Conservation (phyloP, 495 filamentous ascomycete species). For the Neurospora tetraspora region DNA sequence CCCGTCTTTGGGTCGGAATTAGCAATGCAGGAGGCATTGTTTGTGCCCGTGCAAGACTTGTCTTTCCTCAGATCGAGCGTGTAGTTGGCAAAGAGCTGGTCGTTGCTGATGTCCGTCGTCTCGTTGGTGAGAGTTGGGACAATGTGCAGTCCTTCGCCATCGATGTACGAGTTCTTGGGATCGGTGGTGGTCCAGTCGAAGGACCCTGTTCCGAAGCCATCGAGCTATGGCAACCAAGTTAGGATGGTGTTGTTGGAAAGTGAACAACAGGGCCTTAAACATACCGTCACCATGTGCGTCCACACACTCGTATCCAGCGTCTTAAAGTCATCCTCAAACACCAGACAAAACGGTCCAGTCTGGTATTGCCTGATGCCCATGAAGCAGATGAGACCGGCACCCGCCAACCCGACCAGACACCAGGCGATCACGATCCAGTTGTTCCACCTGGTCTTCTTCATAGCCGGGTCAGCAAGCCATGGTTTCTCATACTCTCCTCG, state of each 20-base stretch:
- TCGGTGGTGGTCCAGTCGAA: conserved; percentile 39
- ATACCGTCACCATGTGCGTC: conserved; percentile 22
- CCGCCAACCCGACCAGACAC: conserved; percentile 18
- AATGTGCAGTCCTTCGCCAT: conserved; percentile 33
- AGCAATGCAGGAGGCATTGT: conserved; percentile 18
- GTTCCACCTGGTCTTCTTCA: conserved; percentile 20
- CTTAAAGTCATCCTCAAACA: conserved; percentile 32
- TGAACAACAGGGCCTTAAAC: not conserved
- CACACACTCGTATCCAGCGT: conserved; percentile 25
- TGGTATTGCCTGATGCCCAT: conserved; percentile 4
- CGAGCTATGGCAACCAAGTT: conserved; percentile 9
- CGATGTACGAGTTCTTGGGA: conserved; percentile 29
- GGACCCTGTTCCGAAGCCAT: conserved; percentile 32
- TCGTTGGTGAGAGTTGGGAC: conserved; percentile 36
- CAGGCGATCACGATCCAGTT: conserved; percentile 27
- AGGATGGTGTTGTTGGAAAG: no score
- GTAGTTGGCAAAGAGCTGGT: conserved; percentile 18
- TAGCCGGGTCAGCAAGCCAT: conserved; percentile 20
- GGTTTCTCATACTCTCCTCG: conserved; percentile 29
- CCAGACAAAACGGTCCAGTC: conserved; percentile 16
- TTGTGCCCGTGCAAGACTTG: conserved; percentile 24
- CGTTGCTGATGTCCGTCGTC: conserved; percentile 22
- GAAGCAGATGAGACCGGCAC: conserved; percentile 23
- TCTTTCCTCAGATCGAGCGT: conserved; percentile 28
- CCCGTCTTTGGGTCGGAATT: conserved; percentile 26